A percentile compares a stretch with the other conserved stretches of the same genome.
Conservation (phyloP, 2,329 filamentous ascomycete species). For the Aspergillus pseudotamarii region DNA sequence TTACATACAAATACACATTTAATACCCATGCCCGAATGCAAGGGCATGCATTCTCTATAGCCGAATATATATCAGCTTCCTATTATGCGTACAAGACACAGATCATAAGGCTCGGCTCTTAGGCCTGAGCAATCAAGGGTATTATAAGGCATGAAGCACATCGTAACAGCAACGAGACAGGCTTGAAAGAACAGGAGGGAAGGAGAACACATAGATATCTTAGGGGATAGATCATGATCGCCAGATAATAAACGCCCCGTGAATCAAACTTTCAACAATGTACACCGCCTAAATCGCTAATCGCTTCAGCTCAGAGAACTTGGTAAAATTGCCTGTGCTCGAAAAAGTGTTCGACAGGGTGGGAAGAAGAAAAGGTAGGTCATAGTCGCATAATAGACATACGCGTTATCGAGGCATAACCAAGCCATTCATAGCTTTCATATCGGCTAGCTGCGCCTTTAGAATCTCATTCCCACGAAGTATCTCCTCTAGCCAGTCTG, state of each 20-base stretch:
- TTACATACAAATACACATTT: not conserved
- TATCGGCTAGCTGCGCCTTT: constrained; percentile 54
- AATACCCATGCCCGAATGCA: not conserved
- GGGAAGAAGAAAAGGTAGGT: constrained; percentile 13
- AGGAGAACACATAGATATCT: constrained; percentile 6
- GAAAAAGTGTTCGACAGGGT: not conserved
- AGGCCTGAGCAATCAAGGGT: not conserved
- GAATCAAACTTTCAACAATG: constrained; percentile 14
- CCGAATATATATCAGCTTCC: constrained; percentile 1
- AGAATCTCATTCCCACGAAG: constrained; percentile 68
- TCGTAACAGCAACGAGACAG: not conserved
- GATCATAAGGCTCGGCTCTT: not conserved
- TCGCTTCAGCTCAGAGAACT: constrained; percentile 23
- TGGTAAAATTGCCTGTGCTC: not conserved
- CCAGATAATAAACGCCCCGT: constrained; percentile 26
- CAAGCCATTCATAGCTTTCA: constrained; percentile 44
- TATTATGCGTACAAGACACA: constrained; percentile 2
- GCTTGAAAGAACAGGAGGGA: not conserved
- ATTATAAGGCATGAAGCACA: constrained; percentile 6
- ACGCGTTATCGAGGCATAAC: constrained; percentile 37
- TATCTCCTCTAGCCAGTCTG: constrained; percentile 76
- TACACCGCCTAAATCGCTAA: constrained; percentile 26
- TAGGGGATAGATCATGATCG: constrained; percentile 18
- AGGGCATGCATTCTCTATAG: not conserved
- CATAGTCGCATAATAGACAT: constrained; percentile 25